Evolutionary conservation across 495 filamentous ascomycete species (phyloP), one percentile per base, ranked within the genome.

Genomic region (Penicillium lagena): DNA sequence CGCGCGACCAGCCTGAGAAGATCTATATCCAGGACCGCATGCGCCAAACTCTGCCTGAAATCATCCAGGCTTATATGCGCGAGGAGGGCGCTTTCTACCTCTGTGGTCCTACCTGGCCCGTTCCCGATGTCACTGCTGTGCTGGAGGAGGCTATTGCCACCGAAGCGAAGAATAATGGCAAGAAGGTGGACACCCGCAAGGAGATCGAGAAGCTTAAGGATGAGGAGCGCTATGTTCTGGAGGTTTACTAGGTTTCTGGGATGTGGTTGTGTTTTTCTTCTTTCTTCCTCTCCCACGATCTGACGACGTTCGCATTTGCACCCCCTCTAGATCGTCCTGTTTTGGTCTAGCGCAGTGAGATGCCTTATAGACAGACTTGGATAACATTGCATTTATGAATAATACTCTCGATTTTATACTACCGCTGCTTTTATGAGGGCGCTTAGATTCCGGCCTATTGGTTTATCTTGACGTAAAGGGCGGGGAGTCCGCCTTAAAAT

Each of bases 21-120:
- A 95, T 98, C 48, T 98, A 98, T 60, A 98, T 98, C 61, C 93
- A 98, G 73, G 93, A 97, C 58, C 82, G 90, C 50, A 97, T 98
- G 93, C 79, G 93, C 44, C 76, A 97, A 76, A 85, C 82, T 2
- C 65, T 96, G 31, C 64, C 67, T n/a, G 86, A 95, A 41, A 89
- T 98, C 43, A 79, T 91, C 48, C 69, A 93, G 65, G 89, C 90
- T 7, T 96, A 97, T 62, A 80, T 95, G 57, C 76, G 83, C 60
- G 78, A 95, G 47, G 86, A 90, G 50, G 93, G 93, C 39, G 79
- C 82, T 9, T 98, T 98, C 71, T 98, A 98, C 67, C 81, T 98
- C 15, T 98, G 93, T 46, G 93, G 93, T 39, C 93, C 93, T 12
- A 97, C 93, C 12, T 97, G 94, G 94, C 93, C 93, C 8, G 93